phyloP scores from a whole-genome alignment of 371 early-diverging fungal species.

The Mucor saturninus region DNA sequence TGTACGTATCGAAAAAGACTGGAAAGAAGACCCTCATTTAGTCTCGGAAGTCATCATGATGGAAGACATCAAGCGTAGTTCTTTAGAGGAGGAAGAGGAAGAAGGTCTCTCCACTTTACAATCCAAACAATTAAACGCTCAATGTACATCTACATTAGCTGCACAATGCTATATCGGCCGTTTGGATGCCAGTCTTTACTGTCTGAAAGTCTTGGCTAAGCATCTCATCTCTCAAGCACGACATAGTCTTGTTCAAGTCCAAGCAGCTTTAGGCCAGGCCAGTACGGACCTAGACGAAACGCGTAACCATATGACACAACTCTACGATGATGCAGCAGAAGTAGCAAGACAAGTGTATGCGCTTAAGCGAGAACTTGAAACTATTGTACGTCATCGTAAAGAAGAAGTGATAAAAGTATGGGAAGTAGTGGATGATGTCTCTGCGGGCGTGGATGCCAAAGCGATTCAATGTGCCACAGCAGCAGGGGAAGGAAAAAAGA shows the following conservation, averaged over 20 bases:
- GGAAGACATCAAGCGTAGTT: conserved; percentile 16
- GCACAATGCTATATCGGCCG: conserved; percentile 42
- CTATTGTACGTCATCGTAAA: conserved; percentile 59
- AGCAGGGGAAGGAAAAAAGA: too few species aligned
- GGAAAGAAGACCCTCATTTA: conserved; percentile 55
- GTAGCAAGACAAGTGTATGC: conserved; percentile 58
- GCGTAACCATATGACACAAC: conserved; percentile 50
- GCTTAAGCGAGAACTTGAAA: conserved; percentile 60
- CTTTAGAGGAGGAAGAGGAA: conserved; percentile 1
- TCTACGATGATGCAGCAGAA: conserved; percentile 65
- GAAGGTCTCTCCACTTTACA: conserved; percentile 9
- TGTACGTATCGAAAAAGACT: conserved; percentile 48
- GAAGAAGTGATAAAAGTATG: conserved; percentile 67
- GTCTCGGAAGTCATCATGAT: conserved; percentile 46
- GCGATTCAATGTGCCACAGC: conserved; percentile 9
- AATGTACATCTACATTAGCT: conserved; percentile 20
- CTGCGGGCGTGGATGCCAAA: conserved; percentile 38
- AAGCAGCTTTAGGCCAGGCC: conserved; percentile 51
- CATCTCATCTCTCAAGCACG: conserved; percentile 49
- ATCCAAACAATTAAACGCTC: conserved; percentile 10
- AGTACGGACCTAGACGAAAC: conserved; percentile 55
- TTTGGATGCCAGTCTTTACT: conserved; percentile 62
- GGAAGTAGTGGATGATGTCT: conserved; percentile 66
- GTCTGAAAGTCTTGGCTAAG: conserved; percentile 57
- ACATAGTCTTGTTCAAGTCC: conserved; percentile 43